Evolutionary conservation across 2,329 filamentous ascomycete species (phyloP), one percentile per base, ranked within the genome.

Genomic region (Sporothrix pallida): DNA sequence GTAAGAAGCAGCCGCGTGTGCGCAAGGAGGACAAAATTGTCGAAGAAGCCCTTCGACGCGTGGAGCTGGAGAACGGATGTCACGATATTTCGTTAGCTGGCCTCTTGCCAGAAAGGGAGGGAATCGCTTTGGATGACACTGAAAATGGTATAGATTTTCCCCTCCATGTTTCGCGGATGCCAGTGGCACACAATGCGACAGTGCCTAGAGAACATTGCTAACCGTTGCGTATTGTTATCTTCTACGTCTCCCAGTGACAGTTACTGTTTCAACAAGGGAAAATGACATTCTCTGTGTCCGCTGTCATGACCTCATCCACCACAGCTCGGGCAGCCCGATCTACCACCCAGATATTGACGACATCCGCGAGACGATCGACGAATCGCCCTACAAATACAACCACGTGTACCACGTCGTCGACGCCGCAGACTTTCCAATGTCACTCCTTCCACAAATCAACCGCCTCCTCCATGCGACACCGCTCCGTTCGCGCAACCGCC

Each of bases 401-500:
- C 93, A 98, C 82, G 91, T 99, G 75, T 99, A 98, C 80, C 96
- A 99, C 82, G 87, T 99, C 37, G 85, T 99, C 26, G 96, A 99
- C 79, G 95, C 96, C 2, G 96, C 95, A 75, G 96, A 99, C 82
- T 98, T 99, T 76, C 96, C 96, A 23, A 93, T 99, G 88, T 98
- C 96, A 1, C 83, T 99, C 15, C 86, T 98, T 3, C 93, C 94
- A 0, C 89, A 90, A 62, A 88, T 99, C 10, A 88, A 92, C 75
- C 84, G 88, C 8, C 84, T 93, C 0, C 85, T 98, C 1, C 86
- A 90, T 48, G 85, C 94, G 10, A 91, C 93, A 75, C 90, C 91
- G 8, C 85, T 96, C 71, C 91, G 95, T 73, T 92, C 93, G 0
- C 88, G 89, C 75, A 98, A 98, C 79, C 90, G 95, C 69, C 89